Evolutionary conservation across 2,329 filamentous ascomycete genomes (phyloP).

Genomic region (Colletotrichum agaves): DNA sequence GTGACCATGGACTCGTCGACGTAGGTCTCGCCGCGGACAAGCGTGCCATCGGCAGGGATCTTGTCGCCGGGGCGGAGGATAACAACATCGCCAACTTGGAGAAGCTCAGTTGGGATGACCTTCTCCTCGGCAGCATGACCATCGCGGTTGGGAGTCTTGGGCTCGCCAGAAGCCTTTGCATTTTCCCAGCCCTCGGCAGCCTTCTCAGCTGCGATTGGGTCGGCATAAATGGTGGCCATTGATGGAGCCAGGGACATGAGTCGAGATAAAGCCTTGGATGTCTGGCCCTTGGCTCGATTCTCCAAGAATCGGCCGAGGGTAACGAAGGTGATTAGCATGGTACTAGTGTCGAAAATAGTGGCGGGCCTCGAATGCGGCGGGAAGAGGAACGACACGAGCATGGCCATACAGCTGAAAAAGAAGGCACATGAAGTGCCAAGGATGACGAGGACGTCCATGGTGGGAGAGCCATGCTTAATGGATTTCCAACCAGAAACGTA

Average conservation of each 20-base stretch:
- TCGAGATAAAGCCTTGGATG: constrained; percentile 89
- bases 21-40: constrained; percentile 91
- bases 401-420: constrained; percentile 91
- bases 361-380: constrained; percentile 82
- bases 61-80: constrained; percentile 95
- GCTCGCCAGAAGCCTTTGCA: constrained; percentile 51
- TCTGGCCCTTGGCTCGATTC: constrained; percentile 95
- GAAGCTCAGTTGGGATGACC: constrained; percentile 90
- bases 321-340: constrained; percentile 97
- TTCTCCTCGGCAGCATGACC: constrained; percentile 81
- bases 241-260: constrained; percentile 97
- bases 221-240: constrained; percentile 95
- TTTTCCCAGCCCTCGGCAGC: constrained; percentile 81
- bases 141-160: constrained; percentile 57
- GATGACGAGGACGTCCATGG: constrained; percentile 97
- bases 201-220: constrained; percentile 94
- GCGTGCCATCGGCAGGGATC: constrained; percentile 89
- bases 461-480: constrained; percentile 88
- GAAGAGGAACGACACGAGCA: constrained; percentile 82
- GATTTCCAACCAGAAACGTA: constrained; percentile 95
- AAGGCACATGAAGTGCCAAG: constrained; percentile 95
- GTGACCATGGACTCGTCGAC: constrained; percentile 99
- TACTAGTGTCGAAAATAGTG: constrained; percentile 97
- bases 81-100: constrained; percentile 93
- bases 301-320: constrained; percentile 91